These are phyloP conservation scores for Jatropha curcas DNA, from an alignment of 345 rosid genomes.

Conservation along the genomic window DNA sequence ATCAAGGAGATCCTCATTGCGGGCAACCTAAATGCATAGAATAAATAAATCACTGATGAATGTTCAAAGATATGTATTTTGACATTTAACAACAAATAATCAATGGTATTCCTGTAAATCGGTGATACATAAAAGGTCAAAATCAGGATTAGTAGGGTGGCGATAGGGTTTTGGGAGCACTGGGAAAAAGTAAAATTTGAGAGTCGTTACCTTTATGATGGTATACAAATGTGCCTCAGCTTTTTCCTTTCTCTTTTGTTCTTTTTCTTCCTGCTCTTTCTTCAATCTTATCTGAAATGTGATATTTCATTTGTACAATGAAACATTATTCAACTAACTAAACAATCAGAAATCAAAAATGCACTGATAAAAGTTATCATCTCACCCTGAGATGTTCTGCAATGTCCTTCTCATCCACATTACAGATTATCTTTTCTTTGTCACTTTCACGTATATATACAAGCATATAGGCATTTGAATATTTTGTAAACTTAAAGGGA, in stretches of 20 bases:
- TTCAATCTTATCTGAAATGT: slow-evolving; percentile 69
- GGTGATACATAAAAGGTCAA: no score
- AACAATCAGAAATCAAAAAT: background rate
- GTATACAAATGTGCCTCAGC: slow-evolving; percentile 95
- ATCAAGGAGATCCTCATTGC: slow-evolving; percentile 44
- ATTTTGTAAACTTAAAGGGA: slow-evolving; percentile 86
- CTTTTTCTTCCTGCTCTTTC: slow-evolving; percentile 97
- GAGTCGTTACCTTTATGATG: slow-evolving; percentile 65
- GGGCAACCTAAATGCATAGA: slow-evolving; percentile 36
- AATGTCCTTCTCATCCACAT: slow-evolving; percentile 97
- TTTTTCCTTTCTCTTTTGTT: slow-evolving; percentile 83
- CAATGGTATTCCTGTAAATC: background rate
- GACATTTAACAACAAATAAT: background rate
- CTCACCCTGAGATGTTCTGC: slow-evolving; percentile 95
- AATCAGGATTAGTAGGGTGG: no score
- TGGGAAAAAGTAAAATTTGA: background rate
- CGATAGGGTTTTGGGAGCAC: background rate
- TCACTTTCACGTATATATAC: slow-evolving; percentile 97
- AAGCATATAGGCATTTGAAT: slow-evolving; percentile 99
- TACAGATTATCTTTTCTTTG: slow-evolving; percentile 91
- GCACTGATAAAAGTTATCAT: background rate
- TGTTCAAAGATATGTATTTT: background rate
- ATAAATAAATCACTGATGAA: background rate
- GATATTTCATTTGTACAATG: background rate
- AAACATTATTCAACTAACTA: background rate